A percentile compares a stretch with the other conserved stretches of the same genome.
Conservation (phyloP, 148 eudicot species). For the Pharnaceum exiguum region DNA sequence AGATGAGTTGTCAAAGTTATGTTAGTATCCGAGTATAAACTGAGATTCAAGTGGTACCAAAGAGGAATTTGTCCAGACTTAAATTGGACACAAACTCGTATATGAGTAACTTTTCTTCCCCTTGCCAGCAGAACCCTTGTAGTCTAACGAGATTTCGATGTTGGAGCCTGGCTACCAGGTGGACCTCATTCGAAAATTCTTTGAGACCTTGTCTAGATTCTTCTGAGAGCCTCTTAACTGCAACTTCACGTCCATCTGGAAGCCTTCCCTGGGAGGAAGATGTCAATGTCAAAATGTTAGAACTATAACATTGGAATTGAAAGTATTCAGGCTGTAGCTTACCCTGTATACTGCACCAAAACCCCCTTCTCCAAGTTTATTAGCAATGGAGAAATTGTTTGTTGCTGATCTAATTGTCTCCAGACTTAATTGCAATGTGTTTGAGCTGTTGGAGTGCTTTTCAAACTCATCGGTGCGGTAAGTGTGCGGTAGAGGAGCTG, state of each 20-base stretch:
- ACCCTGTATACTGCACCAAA: slow-evolving; percentile 17
- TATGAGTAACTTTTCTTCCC: slow-evolving; percentile 26
- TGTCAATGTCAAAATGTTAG: too few species aligned
- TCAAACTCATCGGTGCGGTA: too few species aligned
- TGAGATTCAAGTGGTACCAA: background rate
- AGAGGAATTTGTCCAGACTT: background rate
- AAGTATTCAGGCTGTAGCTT: background rate
- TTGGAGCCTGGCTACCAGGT: slow-evolving; percentile 29
- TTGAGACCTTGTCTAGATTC: slow-evolving; percentile 18
- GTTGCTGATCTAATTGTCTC: slow-evolving; percentile 10
- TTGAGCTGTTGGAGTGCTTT: background rate
- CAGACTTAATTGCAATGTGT: slow-evolving; percentile 13
- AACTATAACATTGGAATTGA: background rate
- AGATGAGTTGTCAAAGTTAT: background rate
- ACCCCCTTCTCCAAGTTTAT: slow-evolving; percentile 16
- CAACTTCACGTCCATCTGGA: slow-evolving; percentile 14
- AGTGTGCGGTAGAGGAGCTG: too few species aligned
- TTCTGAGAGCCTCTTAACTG: slow-evolving; percentile 31
- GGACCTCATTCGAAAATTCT: slow-evolving; percentile 24
- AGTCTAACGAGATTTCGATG: slow-evolving; percentile 28
- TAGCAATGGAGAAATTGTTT: slow-evolving; percentile 13
- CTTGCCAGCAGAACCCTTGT: slow-evolving; percentile 25
- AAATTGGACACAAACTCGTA: slow-evolving; percentile 22
- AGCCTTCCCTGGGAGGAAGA: slow-evolving; percentile 23
- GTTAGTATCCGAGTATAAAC: background rate